Percentiles rank a stretch among this genome's conserved stretches.
phyloP scores from a whole-genome alignment of 257 asterid species.

The Salvia rosmarinus region DNA sequence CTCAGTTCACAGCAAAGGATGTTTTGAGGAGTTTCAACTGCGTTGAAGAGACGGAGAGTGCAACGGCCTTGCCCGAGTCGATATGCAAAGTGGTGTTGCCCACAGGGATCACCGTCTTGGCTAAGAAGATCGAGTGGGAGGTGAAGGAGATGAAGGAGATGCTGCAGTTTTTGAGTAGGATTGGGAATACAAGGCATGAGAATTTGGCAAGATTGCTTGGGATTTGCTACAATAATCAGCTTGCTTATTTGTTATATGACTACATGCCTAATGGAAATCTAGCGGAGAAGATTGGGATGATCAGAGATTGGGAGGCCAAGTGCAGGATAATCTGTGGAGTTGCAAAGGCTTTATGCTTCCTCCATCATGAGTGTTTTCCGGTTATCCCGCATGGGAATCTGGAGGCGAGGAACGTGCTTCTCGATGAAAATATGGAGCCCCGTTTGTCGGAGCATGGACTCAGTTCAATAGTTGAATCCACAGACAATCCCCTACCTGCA shows the following conservation, averaged over 20 bases:
- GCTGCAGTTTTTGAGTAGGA: conserved; percentile 49
- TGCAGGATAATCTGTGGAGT: conserved; percentile 59
- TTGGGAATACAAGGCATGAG: conserved; percentile 80
- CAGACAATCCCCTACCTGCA: conserved; percentile 31
- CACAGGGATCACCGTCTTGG: conserved; percentile 78
- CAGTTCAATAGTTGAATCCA: conserved; percentile 44
- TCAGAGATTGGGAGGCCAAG: conserved; percentile 72
- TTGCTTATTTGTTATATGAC: conserved; percentile 81
- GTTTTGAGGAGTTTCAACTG: conserved; percentile 71
- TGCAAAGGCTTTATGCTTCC: conserved; percentile 75
- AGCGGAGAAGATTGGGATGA: conserved; percentile 56
- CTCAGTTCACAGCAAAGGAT: conserved; percentile 77
- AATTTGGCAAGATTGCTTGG: conserved; percentile 80
- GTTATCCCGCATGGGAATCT: conserved; percentile 85
- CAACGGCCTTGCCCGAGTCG: conserved; percentile 41
- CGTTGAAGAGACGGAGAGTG: conserved; percentile 38
- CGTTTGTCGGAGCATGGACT: conserved; percentile 80
- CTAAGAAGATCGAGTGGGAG: conserved; percentile 78
- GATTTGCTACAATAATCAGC: conserved; percentile 57
- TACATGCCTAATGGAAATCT: conserved; percentile 70
- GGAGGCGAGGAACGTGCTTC: conserved; percentile 59
- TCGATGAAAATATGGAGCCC: conserved; percentile 92
- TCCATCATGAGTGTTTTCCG: conserved; percentile 80
- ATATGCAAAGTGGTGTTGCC: conserved; percentile 76
- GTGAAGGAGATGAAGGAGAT: conserved; percentile 43